Percentiles rank a stretch among this genome's conserved stretches.
These are phyloP conservation scores for Phytophthora brassicae DNA, from an alignment of 352 stramenopile species.

Conservation along the genomic window DNA sequence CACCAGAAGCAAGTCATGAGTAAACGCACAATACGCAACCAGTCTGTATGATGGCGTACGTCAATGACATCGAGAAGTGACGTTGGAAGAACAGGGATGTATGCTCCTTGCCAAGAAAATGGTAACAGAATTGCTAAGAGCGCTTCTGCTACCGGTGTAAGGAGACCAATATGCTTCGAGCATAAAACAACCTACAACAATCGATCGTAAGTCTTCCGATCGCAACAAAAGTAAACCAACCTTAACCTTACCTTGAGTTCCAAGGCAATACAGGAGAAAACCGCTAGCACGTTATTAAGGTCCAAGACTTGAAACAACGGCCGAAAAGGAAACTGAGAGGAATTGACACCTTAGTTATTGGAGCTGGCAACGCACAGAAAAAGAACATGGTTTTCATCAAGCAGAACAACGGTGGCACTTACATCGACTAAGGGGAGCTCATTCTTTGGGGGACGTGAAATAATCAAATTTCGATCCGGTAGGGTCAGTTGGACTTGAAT, in stretches of 20 bases:
- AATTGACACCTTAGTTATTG: not conserved
- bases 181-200: constrained; percentile 85
- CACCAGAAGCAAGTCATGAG: not conserved
- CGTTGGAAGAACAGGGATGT: constrained; percentile 93
- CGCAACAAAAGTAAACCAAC: not conserved
- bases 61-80: constrained; percentile 94
- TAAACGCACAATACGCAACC: not conserved
- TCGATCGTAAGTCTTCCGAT: not conserved
- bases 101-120: constrained; percentile 94
- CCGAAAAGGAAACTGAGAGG: constrained; percentile 88
- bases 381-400: not conserved
- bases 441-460: constrained; percentile 90
- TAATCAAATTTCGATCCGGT: constrained; percentile 82
- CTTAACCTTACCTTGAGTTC: constrained; percentile 79
- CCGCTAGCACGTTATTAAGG: constrained; percentile 89
- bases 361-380: not conserved
- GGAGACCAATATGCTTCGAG: constrained; percentile 86
- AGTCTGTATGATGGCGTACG: constrained; percentile 38
- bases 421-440: constrained; percentile 91
- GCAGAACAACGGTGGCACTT: constrained; percentile 8
- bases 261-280: constrained; percentile 90
- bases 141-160: constrained; percentile 91
- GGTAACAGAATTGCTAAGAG: constrained; percentile 92
- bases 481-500: constrained; percentile 91
- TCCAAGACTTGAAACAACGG: constrained; percentile 92